Base-by-base conservation (phyloP, 768 basidiomycete species). In the Suillus variegatus region DNA sequence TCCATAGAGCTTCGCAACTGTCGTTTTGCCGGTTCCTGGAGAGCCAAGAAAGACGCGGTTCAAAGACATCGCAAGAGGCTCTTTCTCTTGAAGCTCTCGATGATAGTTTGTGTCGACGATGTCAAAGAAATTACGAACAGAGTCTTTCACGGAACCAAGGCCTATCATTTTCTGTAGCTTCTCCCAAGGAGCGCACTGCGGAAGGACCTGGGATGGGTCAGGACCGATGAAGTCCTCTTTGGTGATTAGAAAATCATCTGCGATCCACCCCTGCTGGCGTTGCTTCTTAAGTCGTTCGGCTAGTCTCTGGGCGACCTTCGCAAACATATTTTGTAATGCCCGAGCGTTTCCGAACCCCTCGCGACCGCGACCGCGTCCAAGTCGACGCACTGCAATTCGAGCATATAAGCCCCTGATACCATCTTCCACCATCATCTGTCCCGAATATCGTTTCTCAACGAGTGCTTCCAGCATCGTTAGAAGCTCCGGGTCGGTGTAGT, bases 11-110 rank as follows among this genome's bases (percentile, higher is more conserved):
- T 84, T 85, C 0, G 87, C 89, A 0, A 91, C 89, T 0, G 86
- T 86, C 1, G 89, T 91, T 72, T 91, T 91, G 0, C 89, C 89
- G 0, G 89, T 90, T 3, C 89, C 89, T 7, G 89, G 89, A 13
- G 85, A 84, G 1, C 90, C 90, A 36, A 88, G 69, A 74, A 91
- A 90, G 0, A 87, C 84, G 18, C 86, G 84, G 66, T 91, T 90
- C 65, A 91, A 79, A 10, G 87, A 84, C 49, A 86, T 71, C 54
- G 81, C 77, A 20, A 87, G 61, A 0, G 86, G 86, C 38, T 84
- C 78, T 68, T 82, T 77, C 67, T 90, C 88, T 51, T 70, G 62
- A 58, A 91, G 75, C 71, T 90, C 89, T 5, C 89, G 84, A 1
- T 79, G 68, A 64, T 88, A 90, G 69, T 91, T 91, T 25, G 76